Base-by-base conservation (phyloP, 164 flowering plant genomes). In the Aristolochia contorta region DNA sequence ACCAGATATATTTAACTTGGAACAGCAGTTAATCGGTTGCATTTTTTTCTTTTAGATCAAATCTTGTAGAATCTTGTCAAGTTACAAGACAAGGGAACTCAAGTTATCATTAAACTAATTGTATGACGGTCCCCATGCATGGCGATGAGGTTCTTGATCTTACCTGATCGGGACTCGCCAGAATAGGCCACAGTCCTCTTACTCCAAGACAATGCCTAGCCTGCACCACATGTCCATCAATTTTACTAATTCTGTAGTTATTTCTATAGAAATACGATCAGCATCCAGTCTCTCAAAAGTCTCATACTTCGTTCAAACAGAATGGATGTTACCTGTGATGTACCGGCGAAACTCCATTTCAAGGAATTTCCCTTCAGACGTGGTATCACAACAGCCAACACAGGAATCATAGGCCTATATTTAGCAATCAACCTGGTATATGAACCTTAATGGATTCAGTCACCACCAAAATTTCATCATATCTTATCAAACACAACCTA, bases 181-280 rank as follows among this genome's bases (percentile, higher is more conserved):
- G 56, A 52, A 80, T 70, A 32, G 81, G 84, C 59, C 68, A 68
- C 37, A 80, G 68, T 56, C 79, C 84, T 56, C 84, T 69, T 16
- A 78, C 65, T 47, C 72, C 78, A 67, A 78, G 81, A 64, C 78
- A 72, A 49, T 80, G 81, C 68, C 68, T 74, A 20, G 81, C 81
- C 84, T 80, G 81, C 61, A 63, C 7, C 19, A 8, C 7, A 50
- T 50, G 43, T 37, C 43, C 43, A 37, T 37, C 10, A 37, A 37
- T 37, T 32, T 37, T 8, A 37, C 43, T 37, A 3, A 8, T 37
- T 0, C 7, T 37, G 10, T 37, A 10, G 7, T 37, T 3, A 3
- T 37, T 10, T 6, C 9, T 37, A 37, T 10, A 37, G 43, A 8
- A 37, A 37, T 37, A 10, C 3, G 43, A 37, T 3, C 9, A 10